Percentiles rank a stretch among this genome's conserved stretches.
Evolutionary conservation across 176 grass and related monocot genomes (phyloP).

Genomic region (Phragmites australis): DNA sequence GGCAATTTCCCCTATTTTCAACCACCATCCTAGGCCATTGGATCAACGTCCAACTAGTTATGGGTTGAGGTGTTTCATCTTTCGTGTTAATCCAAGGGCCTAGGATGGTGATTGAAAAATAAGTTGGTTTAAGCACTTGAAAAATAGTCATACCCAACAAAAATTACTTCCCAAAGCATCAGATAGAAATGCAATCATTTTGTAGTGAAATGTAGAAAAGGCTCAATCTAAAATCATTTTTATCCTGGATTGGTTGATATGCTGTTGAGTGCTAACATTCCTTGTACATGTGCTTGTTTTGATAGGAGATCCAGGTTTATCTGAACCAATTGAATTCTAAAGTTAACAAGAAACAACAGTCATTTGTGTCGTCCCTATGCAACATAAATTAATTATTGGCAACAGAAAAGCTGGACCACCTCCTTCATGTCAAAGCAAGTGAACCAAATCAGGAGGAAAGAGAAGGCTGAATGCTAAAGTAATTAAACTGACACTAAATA

Average conservation of each 20-base stretch:
- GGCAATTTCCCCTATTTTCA: no score
- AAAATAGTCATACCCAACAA: no score
- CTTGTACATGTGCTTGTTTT: conserved; percentile 3
- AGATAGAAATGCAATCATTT: not conserved
- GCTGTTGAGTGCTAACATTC: not conserved
- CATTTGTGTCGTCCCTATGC: not conserved
- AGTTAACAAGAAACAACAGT: not conserved
- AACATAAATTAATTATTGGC: not conserved
- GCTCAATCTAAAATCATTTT: not conserved
- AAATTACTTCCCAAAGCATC: not conserved
- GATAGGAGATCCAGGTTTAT: not conserved
- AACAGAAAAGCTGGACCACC: not conserved
- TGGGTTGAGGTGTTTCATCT: no score
- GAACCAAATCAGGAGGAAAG: not conserved
- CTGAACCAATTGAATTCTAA: not conserved
- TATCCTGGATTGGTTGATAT: not conserved
- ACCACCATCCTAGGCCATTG: no score
- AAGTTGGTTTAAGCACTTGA: no score
- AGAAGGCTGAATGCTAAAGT: conserved; percentile 8
- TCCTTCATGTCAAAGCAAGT: not conserved
- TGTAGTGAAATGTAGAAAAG: not conserved
- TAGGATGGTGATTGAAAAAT: no score
- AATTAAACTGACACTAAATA: conserved; percentile 1
- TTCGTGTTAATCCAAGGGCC: no score
- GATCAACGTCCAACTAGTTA: no score